Evolutionary conservation across 768 basidiomycete species (phyloP), one percentile per base, ranked within the genome.

Genomic region (Flagelloscypha sp.): DNA sequence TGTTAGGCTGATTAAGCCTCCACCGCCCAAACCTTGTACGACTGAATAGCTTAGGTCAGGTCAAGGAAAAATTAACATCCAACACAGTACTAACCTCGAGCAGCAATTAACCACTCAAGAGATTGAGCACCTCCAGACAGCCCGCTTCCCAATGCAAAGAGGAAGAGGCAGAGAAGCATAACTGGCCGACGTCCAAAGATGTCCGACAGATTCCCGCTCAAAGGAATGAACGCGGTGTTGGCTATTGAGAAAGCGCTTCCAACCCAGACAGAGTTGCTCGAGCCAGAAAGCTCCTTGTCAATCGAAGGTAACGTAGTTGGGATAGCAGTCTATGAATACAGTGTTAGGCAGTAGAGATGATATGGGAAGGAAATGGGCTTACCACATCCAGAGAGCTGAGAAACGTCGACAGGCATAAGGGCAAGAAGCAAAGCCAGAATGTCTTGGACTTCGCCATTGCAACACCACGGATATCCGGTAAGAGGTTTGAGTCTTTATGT

Each of bases 31-130:
- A 3, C 64, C 65, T 42, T 65, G 64, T 20, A 66, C 36, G 9
- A 55, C 64, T 63, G 27, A 3, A 28, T 30, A 25, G 5, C 21
- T 13, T 38, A 25, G 3, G 7, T 11, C 32, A 37, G 16, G 30
- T 24, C 16, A 17, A 27, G 9, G 23, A 12, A 33, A 18, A 17
- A 13, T 36, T 6, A 43, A 27, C 19, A 12, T 19, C n/a, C 4
- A 13, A 17, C 20, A 7, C 23, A 20, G 16, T 13, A 45, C 50
- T 19, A 30, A 53, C 56, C 41, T 24, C 72, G 55, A 1, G 59
- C 68, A 1, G 52, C 65, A 23, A 73, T 69, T 7, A 70, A 46
- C 56, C 59, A 58, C 17, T 48, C 46, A 59, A 73, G 65, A 22
- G 24, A 61, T 12, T 45, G 43, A 1, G 60, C 54, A 0, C 57